phyloP scores from a whole-genome alignment of 139 green algal genomes.

The Tetraselmis striata region DNA sequence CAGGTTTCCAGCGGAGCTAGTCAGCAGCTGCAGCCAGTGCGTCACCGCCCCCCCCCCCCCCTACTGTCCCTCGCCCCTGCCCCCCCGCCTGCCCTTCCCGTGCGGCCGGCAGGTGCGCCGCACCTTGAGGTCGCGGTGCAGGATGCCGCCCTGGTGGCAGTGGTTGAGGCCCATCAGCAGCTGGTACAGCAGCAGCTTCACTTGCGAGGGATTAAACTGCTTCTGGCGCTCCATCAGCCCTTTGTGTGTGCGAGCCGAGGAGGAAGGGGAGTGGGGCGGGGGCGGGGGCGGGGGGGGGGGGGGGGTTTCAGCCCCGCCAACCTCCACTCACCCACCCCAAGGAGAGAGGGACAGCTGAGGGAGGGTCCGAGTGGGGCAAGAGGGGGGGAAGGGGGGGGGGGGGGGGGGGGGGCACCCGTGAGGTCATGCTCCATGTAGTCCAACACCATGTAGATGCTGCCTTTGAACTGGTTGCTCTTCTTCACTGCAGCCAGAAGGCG shows the following conservation, averaged over 20 bases:
- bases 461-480: slow-evolving; percentile 81
- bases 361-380: too few relatives aligned
- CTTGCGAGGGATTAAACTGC: slow-evolving; percentile 32
- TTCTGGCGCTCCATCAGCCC: neutral
- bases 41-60: too few relatives aligned
- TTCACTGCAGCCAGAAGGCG: slow-evolving; percentile 49
- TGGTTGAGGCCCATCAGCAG: slow-evolving; percentile 83
- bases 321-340: too few relatives aligned
- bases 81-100: too few relatives aligned
- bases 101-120: too few relatives aligned
- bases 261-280: too few relatives aligned
- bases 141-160: slow-evolving; percentile 78
- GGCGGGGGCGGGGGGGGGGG: too few relatives aligned
- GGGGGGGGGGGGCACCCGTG: slow-evolving; percentile 46
- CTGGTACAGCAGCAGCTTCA: slow-evolving; percentile 95
- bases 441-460: slow-evolving; percentile 99
- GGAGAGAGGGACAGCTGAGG: neutral
- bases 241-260: too few relatives aligned
- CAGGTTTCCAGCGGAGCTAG: too few relatives aligned
- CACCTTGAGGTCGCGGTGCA: slow-evolving; percentile 84
- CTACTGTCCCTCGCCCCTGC: too few relatives aligned
- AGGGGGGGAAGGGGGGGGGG: neutral
- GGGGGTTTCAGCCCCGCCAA: too few relatives aligned
- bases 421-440: slow-evolving; percentile 99
- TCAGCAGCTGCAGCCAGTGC: too few relatives aligned